Conservation (phyloP, 2,329 filamentous ascomycete genomes). For the Colletotrichum cuscutae region DNA sequence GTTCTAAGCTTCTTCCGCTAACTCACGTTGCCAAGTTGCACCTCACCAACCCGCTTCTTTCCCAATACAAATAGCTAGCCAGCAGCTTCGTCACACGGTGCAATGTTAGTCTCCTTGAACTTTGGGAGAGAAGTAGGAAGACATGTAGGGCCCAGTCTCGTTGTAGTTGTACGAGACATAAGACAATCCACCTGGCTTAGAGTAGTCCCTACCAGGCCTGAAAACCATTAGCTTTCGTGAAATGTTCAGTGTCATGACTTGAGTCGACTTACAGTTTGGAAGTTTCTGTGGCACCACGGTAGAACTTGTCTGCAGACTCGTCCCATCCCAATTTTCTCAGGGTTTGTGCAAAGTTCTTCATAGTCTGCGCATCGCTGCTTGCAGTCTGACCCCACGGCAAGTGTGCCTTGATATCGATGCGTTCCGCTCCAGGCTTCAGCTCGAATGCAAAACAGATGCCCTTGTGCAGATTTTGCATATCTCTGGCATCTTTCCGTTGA, state of each 20-base stretch:
- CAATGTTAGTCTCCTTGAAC: background rate
- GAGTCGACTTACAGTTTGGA: constrained; percentile 11
- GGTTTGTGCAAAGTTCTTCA: constrained; percentile 18
- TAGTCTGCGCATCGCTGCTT: constrained; percentile 21
- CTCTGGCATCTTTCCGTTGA: constrained; percentile 31
- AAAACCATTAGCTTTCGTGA: background rate
- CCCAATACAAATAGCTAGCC: background rate
- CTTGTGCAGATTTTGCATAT: constrained; percentile 29
- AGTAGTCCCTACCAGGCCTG: constrained; percentile 18
- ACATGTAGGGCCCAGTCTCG: constrained; percentile 21
- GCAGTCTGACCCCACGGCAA: constrained; percentile 23
- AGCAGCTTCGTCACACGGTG: no score
- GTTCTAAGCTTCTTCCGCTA: background rate
- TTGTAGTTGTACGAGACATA: constrained; percentile 22
- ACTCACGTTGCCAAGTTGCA: background rate
- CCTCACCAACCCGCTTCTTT: background rate
- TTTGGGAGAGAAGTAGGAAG: constrained; percentile 22
- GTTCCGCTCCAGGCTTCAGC: constrained; percentile 35
- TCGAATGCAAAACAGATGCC: constrained; percentile 40
- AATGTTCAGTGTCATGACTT: background rate
- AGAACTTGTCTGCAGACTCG: constrained; percentile 19
- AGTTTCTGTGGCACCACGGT: background rate
- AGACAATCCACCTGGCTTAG: constrained; percentile 12
- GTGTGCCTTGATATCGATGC: constrained; percentile 24
- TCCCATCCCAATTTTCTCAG: constrained; percentile 8